Base-by-base conservation (phyloP, 805 yeast species). In the Starmerella asiatica region DNA sequence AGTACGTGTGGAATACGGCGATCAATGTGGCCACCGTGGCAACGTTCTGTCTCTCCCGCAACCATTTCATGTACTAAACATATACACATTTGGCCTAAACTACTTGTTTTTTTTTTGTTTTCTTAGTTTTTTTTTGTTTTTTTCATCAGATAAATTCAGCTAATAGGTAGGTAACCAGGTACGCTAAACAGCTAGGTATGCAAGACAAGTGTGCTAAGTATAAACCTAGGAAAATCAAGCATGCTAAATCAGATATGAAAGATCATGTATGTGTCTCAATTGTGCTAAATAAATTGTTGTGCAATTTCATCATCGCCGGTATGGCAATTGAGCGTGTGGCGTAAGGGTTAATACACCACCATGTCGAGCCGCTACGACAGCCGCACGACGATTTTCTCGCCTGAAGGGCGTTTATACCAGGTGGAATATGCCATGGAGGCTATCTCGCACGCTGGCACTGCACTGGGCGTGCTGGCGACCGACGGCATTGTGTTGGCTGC, bases 341-440 rank as follows among this genome's bases (percentile, higher is more conserved):
- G n/a, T n/a, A n/a, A n/a, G n/a, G n/a, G n/a, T n/a, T n/a, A n/a
- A n/a, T n/a, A n/a, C n/a, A 23, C 19, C 34, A 6, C 18, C n/a
- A 52, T 52, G 56, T 83, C 95, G 52, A 80, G 97, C 79, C 78
- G 99, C 73, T 91, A 91, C 84, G 99, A 91, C 65, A 80, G 94
- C 46, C 76, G 99, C 71, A 91, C 99, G 37, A 91, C 98, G 4
- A 93, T 91, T 56, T 91, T 91, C 65, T 88, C 97, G 29, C 99
- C 99, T 8, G 99, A 91, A 60, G 99, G 99, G 29, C 75, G 98
- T 63, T 70, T 91, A 42, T 91, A 91, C 64, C 99, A 91, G 65
- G 85, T 74, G 53, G 98, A 91, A 62, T 91, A 91, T 55, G 98
- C 97, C 3, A 74, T 85, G 57, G 97, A 91, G 60, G 86, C 88